Base-by-base conservation (phyloP, 306 rosid genomes). In the Ochetophila trinervis region DNA sequence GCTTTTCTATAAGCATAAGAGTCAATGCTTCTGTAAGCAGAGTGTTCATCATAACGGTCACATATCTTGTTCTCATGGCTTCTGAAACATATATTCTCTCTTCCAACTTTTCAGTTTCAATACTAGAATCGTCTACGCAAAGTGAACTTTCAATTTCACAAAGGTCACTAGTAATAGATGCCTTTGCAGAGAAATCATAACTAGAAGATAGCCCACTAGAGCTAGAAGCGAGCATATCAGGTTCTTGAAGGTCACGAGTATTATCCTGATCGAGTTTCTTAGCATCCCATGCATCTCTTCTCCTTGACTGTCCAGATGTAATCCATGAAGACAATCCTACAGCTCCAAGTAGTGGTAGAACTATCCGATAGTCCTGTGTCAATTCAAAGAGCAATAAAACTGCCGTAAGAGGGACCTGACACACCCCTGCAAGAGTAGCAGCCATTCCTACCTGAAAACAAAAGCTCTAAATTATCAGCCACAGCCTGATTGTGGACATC, bases 401-500 rank as follows among this genome's bases (percentile, higher is more conserved):
- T 36, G 98, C 82, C 40, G 96, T 89, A 64, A 92, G 98, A 66
- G 98, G 98, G 32, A 92, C 96, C 76, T 89, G 96, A 63, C 98
- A 89, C 61, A 93, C 96, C 60, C 98, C 98, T 56, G 98, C 93
- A 74, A 89, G 98, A 75, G 94, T 89, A 23, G 97, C 95, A 60
- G 91, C 97, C 97, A 93, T 93, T 74, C 98, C 98, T 77, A 93
- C 98, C 98, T 93, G 91, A 75, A 84, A 80, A 82, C 60, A 62
- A 62, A 64, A 73, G 51, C 65, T 64, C 37, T 48, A 53, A 53
- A 67, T 18, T 48, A 62, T 78, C 75, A 81, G 67, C 63, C 49
- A 1, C 57, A 72, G 40, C 58, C 59, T 37, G 63, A 53, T 63
- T 47, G 65, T 65, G 53, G 9, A 24, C 17, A 60, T 12, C 60